A percentile compares a stretch with the other conserved stretches of the same genome.
Evolutionary conservation across 257 asterid genomes (phyloP).

Genomic region (Euphrasia confusa): DNA sequence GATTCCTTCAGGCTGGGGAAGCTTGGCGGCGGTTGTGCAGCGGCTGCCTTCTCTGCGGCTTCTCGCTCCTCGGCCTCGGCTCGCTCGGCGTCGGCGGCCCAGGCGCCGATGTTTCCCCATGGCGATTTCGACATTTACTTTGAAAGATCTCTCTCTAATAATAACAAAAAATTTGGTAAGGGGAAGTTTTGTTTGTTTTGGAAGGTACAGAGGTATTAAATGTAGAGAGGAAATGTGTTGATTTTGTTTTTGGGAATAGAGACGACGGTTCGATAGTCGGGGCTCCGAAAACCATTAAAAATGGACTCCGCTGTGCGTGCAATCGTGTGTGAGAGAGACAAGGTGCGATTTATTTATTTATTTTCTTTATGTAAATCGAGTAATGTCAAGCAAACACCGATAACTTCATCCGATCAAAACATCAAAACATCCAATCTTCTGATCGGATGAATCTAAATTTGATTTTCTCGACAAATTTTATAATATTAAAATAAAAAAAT

Average conservation of each 20-base stretch:
- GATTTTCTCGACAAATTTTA: too few species aligned
- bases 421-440: too few species aligned
- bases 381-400: too few species aligned
- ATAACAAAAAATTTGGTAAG: background rate
- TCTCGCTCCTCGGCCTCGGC: constrained; percentile 84
- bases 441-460: too few species aligned
- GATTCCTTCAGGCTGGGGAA: constrained; percentile 77
- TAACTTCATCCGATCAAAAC: too few species aligned
- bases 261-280: constrained; percentile 18
- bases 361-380: too few species aligned
- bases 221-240: background rate
- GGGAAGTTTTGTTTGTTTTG: constrained; percentile 2
- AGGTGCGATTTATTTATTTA: too few species aligned
- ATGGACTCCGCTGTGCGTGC: too few species aligned
- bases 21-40: constrained; percentile 37
- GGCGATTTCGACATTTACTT: constrained; percentile 75
- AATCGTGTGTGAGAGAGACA: too few species aligned
- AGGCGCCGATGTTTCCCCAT: constrained; percentile 84
- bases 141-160: constrained; percentile 26
- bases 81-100: constrained; percentile 98
- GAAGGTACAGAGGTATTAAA: constrained; percentile 16
- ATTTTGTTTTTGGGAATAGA: background rate
- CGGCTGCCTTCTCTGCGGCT: constrained; percentile 51
- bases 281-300: background rate
- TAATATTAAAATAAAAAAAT: too few species aligned